These are phyloP conservation scores for Phytophthora colocasiae DNA, from an alignment of 352 stramenopile genomes.

Conservation along the genomic window DNA sequence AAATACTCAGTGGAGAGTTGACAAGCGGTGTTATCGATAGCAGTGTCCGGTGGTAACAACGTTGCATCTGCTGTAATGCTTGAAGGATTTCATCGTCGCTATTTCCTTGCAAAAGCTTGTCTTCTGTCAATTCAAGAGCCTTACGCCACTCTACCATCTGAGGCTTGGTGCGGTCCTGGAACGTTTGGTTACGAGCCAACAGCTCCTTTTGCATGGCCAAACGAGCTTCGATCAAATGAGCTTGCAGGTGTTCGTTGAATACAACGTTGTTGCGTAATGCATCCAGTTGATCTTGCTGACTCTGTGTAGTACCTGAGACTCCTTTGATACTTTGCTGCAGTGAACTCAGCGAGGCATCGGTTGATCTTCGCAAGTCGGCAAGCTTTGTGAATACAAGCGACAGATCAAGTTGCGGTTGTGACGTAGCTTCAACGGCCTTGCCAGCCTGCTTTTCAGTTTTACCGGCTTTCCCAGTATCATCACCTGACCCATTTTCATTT, in stretches of 20 bases:
- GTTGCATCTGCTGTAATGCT: constrained; percentile 70
- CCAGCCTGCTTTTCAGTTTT: constrained; percentile 19
- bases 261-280: constrained; percentile 54
- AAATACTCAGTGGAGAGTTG: constrained; percentile 64
- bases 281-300: constrained; percentile 64
- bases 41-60: constrained; percentile 66
- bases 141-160: constrained; percentile 76
- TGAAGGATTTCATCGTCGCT: constrained; percentile 70
- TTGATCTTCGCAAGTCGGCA: constrained; percentile 66
- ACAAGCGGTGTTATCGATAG: constrained; percentile 67
- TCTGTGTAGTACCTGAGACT: constrained; percentile 43
- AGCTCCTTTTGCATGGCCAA: constrained; percentile 76
- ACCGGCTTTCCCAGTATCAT: constrained; percentile 13
- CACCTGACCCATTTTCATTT: constrained; percentile 14
- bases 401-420: constrained; percentile 59
- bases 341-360: constrained; percentile 62
- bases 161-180: constrained; percentile 73
- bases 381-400: constrained; percentile 87
- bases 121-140: constrained; percentile 63
- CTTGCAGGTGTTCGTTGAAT: constrained; percentile 63
- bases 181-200: constrained; percentile 69
- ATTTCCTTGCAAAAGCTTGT: constrained; percentile 60
- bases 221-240: constrained; percentile 62
- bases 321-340: constrained; percentile 61
- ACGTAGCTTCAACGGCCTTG: constrained; percentile 9